Conservation (phyloP, 2,329 filamentous ascomycete species). For the Trichoderma sp. region DNA sequence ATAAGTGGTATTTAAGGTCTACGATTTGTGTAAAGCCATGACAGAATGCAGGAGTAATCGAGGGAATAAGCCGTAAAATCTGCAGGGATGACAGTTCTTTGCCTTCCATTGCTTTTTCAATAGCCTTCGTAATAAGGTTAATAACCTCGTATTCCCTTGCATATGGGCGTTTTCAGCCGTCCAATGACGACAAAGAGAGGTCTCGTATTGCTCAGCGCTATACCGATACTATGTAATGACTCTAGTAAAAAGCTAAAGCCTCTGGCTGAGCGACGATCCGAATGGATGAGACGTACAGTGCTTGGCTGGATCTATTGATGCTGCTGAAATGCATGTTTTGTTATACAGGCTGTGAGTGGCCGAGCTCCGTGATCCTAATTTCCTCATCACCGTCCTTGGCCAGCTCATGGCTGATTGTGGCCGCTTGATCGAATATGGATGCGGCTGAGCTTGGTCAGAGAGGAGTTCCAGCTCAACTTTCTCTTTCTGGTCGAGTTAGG, state of each 20-base stretch:
- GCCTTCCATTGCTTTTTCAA: not conserved
- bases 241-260: constrained; percentile 16
- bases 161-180: constrained; percentile 1
- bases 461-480: not conserved
- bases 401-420: constrained; percentile 10
- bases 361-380: not conserved
- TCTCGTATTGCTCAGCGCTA: constrained; percentile 16
- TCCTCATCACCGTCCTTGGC: not conserved
- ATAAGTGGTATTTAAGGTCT: not conserved
- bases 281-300: constrained; percentile 15
- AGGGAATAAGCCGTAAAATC: not conserved
- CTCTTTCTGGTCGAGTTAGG: not conserved
- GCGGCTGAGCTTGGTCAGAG: not conserved
- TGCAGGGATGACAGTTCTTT: not conserved
- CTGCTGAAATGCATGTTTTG: not conserved
- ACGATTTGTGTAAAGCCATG: not conserved
- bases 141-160: constrained; percentile 17
- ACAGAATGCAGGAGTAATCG: not conserved
- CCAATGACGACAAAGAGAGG: constrained; percentile 9
- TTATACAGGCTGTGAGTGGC: constrained; percentile 10
- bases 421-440: not conserved
- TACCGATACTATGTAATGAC: not conserved
- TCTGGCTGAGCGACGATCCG: constrained; percentile 5
- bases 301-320: constrained; percentile 14
- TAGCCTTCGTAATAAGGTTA: constrained; percentile 16